Conservation (phyloP, 2,329 filamentous ascomycete species). For the Septoria petroselini region DNA sequence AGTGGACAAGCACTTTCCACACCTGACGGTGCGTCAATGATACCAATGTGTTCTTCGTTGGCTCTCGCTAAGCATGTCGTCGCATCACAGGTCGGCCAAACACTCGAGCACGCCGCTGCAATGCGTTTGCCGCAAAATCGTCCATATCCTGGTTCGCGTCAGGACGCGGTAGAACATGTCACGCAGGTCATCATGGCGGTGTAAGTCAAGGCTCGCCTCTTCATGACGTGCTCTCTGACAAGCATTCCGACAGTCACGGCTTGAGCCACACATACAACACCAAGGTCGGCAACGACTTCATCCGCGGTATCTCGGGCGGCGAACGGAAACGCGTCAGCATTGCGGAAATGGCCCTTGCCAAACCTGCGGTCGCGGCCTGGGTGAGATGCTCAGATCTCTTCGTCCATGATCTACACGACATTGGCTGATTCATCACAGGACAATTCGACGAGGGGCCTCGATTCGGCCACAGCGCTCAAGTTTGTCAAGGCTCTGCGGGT, state of each 20-base stretch:
- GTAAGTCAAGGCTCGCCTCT: slow-evolving; percentile 43
- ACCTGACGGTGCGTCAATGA: slow-evolving; percentile 68
- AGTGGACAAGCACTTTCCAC: slow-evolving; percentile 75
- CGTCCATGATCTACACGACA: too few species aligned
- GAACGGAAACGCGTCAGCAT: slow-evolving; percentile 58
- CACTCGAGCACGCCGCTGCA: slow-evolving; percentile 54
- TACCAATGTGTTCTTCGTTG: slow-evolving; percentile 57
- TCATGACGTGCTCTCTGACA: too few species aligned
- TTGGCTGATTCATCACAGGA: slow-evolving; percentile 39
- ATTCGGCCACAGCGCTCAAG: slow-evolving; percentile 57
- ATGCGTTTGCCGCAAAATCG: slow-evolving; percentile 49
- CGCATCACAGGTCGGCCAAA: slow-evolving; percentile 45
- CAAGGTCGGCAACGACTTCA: slow-evolving; percentile 57
- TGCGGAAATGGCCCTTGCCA: slow-evolving; percentile 50
- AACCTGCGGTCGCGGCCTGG: slow-evolving; percentile 43
- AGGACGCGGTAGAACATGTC: slow-evolving; percentile 46
- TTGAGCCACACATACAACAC: slow-evolving; percentile 56
- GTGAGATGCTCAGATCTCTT: slow-evolving; percentile 9
- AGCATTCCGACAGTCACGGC: slow-evolving; percentile 47
- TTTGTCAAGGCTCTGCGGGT: slow-evolving; percentile 55
- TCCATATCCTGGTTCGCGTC: slow-evolving; percentile 37
- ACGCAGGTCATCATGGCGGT: slow-evolving; percentile 52
- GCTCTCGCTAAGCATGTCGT: too few species aligned
- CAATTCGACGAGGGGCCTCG: slow-evolving; percentile 51
- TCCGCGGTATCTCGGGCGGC: slow-evolving; percentile 58